Evolutionary conservation across 2,329 filamentous ascomycete species (phyloP).

Genomic region (Colletotrichum sp.): DNA sequence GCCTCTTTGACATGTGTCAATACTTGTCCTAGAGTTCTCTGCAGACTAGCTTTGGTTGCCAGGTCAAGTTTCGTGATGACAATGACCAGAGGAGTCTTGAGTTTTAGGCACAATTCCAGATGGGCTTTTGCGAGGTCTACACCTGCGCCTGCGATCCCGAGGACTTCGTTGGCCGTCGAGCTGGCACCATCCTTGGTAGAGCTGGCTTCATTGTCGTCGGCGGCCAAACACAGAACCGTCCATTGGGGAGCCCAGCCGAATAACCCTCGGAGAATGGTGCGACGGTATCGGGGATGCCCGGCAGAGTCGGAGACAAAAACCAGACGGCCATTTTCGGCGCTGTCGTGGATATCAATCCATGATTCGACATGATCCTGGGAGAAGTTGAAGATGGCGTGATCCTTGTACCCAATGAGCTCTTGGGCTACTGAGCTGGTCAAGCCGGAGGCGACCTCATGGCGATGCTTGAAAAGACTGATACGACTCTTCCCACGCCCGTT

Average conservation of each 20-base stretch:
- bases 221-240: conserved; percentile 86
- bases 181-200: conserved; percentile 42
- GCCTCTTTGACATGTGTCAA: conserved; percentile 79
- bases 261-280: conserved; percentile 88
- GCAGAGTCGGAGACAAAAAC: conserved; percentile 93
- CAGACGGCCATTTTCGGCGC: conserved; percentile 74
- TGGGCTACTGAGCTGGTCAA: conserved; percentile 95
- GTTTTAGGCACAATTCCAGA: conserved; percentile 82
- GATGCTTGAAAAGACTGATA: conserved; percentile 86
- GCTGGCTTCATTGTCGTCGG: conserved; percentile 67
- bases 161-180: conserved; percentile 54
- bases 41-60: conserved; percentile 74
- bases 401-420: conserved; percentile 85
- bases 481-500: conserved; percentile 92
- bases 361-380: conserved; percentile 85
- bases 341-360: conserved; percentile 92
- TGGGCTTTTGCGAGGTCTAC: conserved; percentile 80
- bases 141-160: conserved; percentile 57
- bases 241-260: conserved; percentile 97
- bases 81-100: conserved; percentile 79
- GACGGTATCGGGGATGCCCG: conserved; percentile 85
- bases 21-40: conserved; percentile 73
- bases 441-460: conserved; percentile 90
- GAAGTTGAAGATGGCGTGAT: conserved; percentile 75
- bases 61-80: conserved; percentile 92